These are phyloP conservation scores for Chrysanthemum makinoi DNA, from an alignment of 129 eudicot species.

Conservation along the genomic window DNA sequence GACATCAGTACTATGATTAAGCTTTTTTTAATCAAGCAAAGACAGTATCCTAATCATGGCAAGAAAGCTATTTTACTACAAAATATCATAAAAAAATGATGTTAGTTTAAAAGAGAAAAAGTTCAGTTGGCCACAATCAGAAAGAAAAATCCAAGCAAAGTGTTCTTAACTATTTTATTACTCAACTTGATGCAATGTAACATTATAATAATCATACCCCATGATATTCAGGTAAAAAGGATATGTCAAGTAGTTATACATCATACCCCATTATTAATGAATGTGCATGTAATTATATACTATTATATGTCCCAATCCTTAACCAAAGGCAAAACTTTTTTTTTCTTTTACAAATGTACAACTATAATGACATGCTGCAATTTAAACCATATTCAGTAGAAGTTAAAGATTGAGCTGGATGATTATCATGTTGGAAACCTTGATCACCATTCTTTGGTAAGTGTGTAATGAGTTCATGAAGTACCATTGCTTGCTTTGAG, in stretches of 20 bases:
- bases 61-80: constrained; percentile 34
- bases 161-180: constrained; percentile 20
- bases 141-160: constrained; percentile 28
- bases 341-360: constrained; percentile 5
- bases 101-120: neutral
- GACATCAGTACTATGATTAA: constrained; percentile 13
- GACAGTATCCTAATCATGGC: constrained; percentile 35
- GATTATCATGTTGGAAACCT: constrained; percentile 4
- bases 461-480: constrained; percentile 9
- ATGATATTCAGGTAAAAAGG: constrained; percentile 37
- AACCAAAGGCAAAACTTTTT: neutral
- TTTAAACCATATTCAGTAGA: constrained; percentile 9
- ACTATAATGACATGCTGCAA: neutral
- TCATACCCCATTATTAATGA: constrained; percentile 20
- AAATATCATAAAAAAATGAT: constrained; percentile 8
- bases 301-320: constrained; percentile 3
- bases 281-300: neutral
- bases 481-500: constrained; percentile 27
- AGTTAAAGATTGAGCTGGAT: constrained; percentile 12
- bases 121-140: constrained; percentile 15
- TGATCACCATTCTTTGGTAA: constrained; percentile 15
- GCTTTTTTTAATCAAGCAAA: constrained; percentile 24
- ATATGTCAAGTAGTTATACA: constrained; percentile 34
- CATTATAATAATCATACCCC: constrained; percentile 25
- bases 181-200: constrained; percentile 28